Evolutionary conservation across 129 eudicot genomes (phyloP), one percentile per base, ranked within the genome.

Genomic region (Lactuca saligna): DNA sequence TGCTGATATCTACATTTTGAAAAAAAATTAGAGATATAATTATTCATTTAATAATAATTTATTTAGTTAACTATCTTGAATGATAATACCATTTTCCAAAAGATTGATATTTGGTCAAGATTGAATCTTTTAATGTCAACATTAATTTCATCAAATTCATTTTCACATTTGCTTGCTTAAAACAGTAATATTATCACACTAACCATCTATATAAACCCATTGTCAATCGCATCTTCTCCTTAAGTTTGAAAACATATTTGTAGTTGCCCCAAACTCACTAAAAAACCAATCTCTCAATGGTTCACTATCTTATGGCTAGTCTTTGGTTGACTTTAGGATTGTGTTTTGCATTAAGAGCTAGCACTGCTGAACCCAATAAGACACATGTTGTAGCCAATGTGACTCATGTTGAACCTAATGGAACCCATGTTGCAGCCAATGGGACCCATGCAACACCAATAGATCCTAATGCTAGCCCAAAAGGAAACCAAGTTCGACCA

Each of bases 191-290:
- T 42, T 32, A 57, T 46, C 20, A 32, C 6, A 53, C 75, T 61
- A 68, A 32, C 56, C 75, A 51, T 76, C 75, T 76, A 76, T 76
- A 59, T 76, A 76, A 76, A 33, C 80, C 70, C 70, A 53, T 53
- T 33, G 16, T 50, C 17, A 14, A 49, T 33, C 31, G 16, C 10
- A n/a, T 33, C 7, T 17, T 59, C 37, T 70, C 57, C 53, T 15
- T n/a, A 25, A 20, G 11, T 42, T 31, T 65, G 8, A 72, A 54
- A 54, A 53, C 25, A 14, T 29, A 38, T 33, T 0, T 15, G 9
- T 42, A 38, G 32, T 12, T 11, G 12, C 12, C 5, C 12, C 51
- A 46, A 46, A 1, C 49, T 46, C 70, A 12, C 59, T 13, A 50
- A 48, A 46, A 50, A 60, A 8, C 1, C 31, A 31, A 4, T 7